Evolutionary conservation across 2,329 filamentous ascomycete genomes (phyloP), one percentile per base, ranked within the genome.

Genomic region (Trichoderma atrobrunneum): DNA sequence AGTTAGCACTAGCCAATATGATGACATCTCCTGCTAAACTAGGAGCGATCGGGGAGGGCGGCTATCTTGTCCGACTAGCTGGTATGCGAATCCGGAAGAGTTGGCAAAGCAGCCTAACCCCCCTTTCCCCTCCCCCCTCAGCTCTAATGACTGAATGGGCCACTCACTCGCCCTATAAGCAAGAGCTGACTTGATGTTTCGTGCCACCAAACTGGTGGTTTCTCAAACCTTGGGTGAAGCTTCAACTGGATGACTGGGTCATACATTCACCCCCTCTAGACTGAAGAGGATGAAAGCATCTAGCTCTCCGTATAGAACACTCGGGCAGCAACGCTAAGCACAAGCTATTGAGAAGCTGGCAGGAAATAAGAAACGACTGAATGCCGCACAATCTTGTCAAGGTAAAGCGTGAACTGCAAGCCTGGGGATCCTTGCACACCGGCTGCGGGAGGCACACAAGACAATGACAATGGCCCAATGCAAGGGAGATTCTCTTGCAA

Each of bases 1-100:
- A 26, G 48, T 48, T 16, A 39, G 28, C 48, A 16, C 43, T 57
- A 51, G 61, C 61, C 69, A 65, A 60, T 71, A 21, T 64, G 39
- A 63, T 57, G 70, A 43, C 57, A 63, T 24, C 26, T 28, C 28
- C 16, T 67, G 51, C 54, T 48, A 36, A 28, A 32, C 18, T 70
- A 70, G 43, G 16, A 39, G 26, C 39, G 62, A 67, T 72, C 61
- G 63, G 56, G 24, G 54, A 51, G n/a, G 70, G 62, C 70, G 70
- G 70, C 68, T 67, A 61, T 61, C 70, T 54, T 62, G 39, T 72
- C 36, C 59, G 32, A 63, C 63, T 54, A 70, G 68, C 24, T 32
- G 16, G 18, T 43, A 7, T 70, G 24, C 48, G 24, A 51, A 51
- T 51, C 10, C 32, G 60, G 24, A 30, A 57, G 16, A 32, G 54